Base-by-base conservation (phyloP, 352 stramenopile species). In the Globisporangium okanoganense region DNA sequence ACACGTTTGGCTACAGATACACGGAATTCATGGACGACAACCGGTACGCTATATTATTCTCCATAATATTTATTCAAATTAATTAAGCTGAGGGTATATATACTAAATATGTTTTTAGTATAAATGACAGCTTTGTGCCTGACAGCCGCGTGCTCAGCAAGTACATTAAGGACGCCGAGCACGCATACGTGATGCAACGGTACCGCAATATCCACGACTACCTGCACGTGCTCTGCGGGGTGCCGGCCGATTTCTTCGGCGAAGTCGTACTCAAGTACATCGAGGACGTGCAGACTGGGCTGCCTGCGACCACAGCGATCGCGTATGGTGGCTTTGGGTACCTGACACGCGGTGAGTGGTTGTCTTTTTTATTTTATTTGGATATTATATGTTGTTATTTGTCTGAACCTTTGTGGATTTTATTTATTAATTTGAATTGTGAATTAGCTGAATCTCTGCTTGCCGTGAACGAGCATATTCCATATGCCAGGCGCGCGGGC, bases 241-340 rank as follows among this genome's bases (percentile, higher is more conserved):
- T 99, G 25, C 97, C 97, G 22, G 92, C 97, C 13, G 98, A 92
- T 5, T 90, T 99, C 1, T 73, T 97, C 59, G 97, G 95, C 48
- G 97, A 99, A 75, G 84, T 99, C 62, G 88, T 84, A 22, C 83
- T 99, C 48, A 99, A 99, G 72, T 98, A 95, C 79, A 86, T 99
- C 38, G 97, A 99, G 75, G 79, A 99, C 56, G 87, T 96, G 51
- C 96, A 99, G 71, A 99, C 95, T 1, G 87, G 90, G 33, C 74
- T 99, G 50, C 97, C 97, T 0, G 82, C 29, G 3, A 7, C 29
- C 3, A 33, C 29, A 6, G 6, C 99, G 40, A 90, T 87, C 38
- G 91, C 96, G 20, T 71, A 99, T 25, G 95, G 87, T 14, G 88
- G 85, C 36, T 91, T 98, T 35, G 82, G 98, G 36, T 79, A 85